Evolutionary conservation across 371 early-diverging fungal genomes (phyloP).

Genomic region (Mucor irregularis): DNA sequence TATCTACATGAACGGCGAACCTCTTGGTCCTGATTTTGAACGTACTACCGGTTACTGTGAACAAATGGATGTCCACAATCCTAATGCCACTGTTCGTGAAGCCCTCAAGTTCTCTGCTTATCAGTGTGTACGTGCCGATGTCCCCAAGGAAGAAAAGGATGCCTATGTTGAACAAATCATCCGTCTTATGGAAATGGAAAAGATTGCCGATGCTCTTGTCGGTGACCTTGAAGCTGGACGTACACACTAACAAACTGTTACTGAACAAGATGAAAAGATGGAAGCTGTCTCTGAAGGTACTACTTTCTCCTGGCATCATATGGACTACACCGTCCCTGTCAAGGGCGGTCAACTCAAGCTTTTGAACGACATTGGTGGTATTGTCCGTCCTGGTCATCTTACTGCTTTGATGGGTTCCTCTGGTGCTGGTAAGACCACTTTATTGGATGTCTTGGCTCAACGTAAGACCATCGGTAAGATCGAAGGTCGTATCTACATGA

Average conservation of each 20-base stretch:
- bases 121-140: constrained; percentile 66
- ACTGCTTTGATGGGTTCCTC: constrained; percentile 86
- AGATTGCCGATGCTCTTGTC: constrained; percentile 36
- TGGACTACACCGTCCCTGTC: constrained; percentile 60
- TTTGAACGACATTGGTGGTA: constrained; percentile 55
- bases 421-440: constrained; percentile 90
- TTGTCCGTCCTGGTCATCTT: constrained; percentile 62
- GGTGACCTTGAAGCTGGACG: constrained; percentile 29
- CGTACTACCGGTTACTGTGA: constrained; percentile 81
- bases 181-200: constrained; percentile 64
- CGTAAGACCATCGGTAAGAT: constrained; percentile 80
- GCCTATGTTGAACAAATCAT: constrained; percentile 73
- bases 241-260: constrained; percentile 16
- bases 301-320: constrained; percentile 60
- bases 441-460: constrained; percentile 80
- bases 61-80: constrained; percentile 81
- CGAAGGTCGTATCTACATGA: constrained; percentile 72
- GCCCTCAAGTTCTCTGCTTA: constrained; percentile 72
- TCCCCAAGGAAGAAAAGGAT: constrained; percentile 63
- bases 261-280: constrained; percentile 29
- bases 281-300: constrained; percentile 51
- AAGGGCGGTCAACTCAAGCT: constrained; percentile 57
- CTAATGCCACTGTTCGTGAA: constrained; percentile 66
- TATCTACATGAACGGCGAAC: constrained; percentile 66
- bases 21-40: constrained; percentile 60